These are phyloP conservation scores for Aureobasidium sp. DNA, from an alignment of 2,329 filamentous ascomycete genomes.

Conservation along the genomic window DNA sequence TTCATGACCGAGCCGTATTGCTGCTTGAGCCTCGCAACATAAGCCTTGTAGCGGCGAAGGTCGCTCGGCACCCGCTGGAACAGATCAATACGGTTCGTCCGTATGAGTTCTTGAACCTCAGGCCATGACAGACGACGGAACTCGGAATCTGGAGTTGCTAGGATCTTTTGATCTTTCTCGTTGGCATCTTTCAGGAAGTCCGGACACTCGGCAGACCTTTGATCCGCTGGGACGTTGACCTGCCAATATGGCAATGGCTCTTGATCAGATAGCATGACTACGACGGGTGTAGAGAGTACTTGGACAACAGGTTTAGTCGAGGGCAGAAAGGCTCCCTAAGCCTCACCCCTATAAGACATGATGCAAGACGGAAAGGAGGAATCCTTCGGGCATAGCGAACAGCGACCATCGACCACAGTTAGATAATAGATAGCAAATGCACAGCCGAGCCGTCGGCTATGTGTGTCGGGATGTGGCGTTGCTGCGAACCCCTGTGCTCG, in stretches of 20 bases:
- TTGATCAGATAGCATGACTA: background rate
- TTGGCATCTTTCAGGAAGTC: slow-evolving; percentile 55
- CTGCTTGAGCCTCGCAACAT: slow-evolving; percentile 53
- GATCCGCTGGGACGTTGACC: slow-evolving; percentile 60
- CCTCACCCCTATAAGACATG: background rate
- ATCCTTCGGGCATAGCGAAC: background rate
- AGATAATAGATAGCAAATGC: background rate
- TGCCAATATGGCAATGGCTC: slow-evolving; percentile 63
- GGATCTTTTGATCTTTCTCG: slow-evolving; percentile 60
- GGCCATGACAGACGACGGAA: slow-evolving; percentile 62
- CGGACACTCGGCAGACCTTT: slow-evolving; percentile 61
- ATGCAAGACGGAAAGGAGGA: background rate
- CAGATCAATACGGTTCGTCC: slow-evolving; percentile 59
- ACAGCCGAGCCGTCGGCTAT: slow-evolving; percentile 8
- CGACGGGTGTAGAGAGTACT: background rate
- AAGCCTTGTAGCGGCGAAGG: slow-evolving; percentile 68
- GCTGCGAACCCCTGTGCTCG: background rate
- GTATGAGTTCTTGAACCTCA: slow-evolving; percentile 55
- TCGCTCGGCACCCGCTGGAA: slow-evolving; percentile 73
- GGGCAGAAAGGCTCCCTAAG: background rate
- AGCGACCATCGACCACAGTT: background rate
- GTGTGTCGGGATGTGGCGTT: background rate
- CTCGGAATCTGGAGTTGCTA: slow-evolving; percentile 60
- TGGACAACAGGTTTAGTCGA: background rate
- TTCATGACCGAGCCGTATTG: slow-evolving; percentile 68